Percentiles rank a stretch among this genome's conserved stretches.
These are phyloP conservation scores for Didymosphaeria variabile DNA, from an alignment of 2,329 filamentous ascomycete genomes.

Conservation along the genomic window DNA sequence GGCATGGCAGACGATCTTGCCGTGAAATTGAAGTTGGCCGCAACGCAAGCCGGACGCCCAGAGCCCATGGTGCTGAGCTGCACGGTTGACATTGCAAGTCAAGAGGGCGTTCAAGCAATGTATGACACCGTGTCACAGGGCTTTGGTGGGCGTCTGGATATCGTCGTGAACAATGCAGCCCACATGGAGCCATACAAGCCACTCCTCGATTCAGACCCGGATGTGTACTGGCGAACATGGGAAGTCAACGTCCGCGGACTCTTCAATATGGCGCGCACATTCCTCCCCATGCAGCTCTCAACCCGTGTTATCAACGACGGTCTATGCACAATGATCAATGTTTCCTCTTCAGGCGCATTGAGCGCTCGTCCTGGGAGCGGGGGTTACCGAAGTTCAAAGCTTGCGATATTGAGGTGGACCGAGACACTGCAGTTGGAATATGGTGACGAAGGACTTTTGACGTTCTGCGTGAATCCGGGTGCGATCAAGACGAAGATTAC, in stretches of 20 bases:
- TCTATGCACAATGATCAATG: conserved; percentile 5
- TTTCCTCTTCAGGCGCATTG: neutral
- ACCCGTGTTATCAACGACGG: neutral
- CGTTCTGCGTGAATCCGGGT: neutral
- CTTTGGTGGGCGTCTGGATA: neutral
- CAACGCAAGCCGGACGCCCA: neutral
- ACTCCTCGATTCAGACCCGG: neutral
- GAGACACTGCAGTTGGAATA: conserved; percentile 1
- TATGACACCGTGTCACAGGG: neutral
- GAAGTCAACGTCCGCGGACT: neutral
- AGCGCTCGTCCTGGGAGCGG: conserved; percentile 1
- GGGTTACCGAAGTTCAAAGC: conserved; percentile 1
- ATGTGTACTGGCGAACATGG: conserved; percentile 3
- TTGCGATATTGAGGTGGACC: neutral
- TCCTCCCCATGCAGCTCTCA: neutral
- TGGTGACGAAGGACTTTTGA: conserved; percentile 1
- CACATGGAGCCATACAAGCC: neutral
- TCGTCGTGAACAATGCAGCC: conserved; percentile 4
- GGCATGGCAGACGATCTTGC: neutral
- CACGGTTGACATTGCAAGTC: conserved; percentile 2
- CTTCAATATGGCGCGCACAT: conserved; percentile 1
- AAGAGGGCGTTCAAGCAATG: neutral
- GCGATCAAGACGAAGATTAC: conserved; percentile 4
- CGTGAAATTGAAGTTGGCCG: neutral
- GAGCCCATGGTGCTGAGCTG: neutral